These are phyloP conservation scores for Fusarium humuli DNA, from an alignment of 2,329 filamentous ascomycete genomes.

Conservation along the genomic window DNA sequence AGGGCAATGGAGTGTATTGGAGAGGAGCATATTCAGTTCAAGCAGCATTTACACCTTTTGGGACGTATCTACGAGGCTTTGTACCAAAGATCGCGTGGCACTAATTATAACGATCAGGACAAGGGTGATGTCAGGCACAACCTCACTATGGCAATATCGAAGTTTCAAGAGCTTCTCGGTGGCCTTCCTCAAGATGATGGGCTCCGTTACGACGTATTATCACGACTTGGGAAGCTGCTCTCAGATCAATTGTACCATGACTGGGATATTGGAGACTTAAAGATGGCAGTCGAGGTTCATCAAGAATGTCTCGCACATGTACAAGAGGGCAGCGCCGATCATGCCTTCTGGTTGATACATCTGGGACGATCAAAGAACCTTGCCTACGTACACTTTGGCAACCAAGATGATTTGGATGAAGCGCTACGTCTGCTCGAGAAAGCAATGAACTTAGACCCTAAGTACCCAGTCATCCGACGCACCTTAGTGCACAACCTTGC, in stretches of 20 bases:
- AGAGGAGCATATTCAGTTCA: not conserved
- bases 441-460: accelerated
- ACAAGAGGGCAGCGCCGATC: accelerated
- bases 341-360: not conserved
- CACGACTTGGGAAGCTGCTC: not conserved
- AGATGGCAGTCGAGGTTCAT: not conserved
- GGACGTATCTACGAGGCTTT: not conserved
- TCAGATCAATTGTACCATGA: not conserved
- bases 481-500: accelerated
- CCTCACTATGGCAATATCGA: not conserved
- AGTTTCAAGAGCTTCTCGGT: not conserved
- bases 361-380: not conserved
- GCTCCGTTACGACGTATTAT: not conserved
- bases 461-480: accelerated
- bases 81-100: not conserved
- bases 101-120: accelerated
- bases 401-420: accelerated
- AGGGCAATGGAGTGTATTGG: not conserved
- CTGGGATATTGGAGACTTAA: not conserved
- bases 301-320: not conserved
- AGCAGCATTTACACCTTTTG: not conserved
- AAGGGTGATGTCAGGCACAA: accelerated
- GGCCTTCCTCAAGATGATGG: not conserved
- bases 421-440: not conserved
- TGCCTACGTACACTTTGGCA: not conserved